phyloP scores from a whole-genome alignment of 2,329 filamentous ascomycete genomes.

The Pyricularia sp. region DNA sequence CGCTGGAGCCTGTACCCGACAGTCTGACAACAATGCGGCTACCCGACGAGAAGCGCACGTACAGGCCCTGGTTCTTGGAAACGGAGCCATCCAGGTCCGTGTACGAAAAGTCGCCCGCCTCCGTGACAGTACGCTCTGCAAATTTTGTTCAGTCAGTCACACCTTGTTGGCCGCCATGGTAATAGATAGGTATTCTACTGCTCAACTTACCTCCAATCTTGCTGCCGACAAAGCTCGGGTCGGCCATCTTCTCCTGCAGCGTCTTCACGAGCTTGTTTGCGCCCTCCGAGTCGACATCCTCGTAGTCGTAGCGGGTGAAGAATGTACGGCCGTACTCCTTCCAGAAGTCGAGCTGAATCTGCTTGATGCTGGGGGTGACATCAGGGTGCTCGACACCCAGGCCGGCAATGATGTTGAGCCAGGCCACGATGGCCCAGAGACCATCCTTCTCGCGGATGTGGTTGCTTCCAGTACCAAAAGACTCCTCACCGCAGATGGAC shows the following conservation, averaged over 20 bases:
- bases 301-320: constrained; percentile 98
- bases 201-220: constrained; percentile 54
- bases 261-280: constrained; percentile 84
- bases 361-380: constrained; percentile 72
- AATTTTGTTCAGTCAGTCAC: background rate
- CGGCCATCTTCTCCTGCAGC: constrained; percentile 68
- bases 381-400: constrained; percentile 73
- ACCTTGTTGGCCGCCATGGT: background rate
- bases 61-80: constrained; percentile 91
- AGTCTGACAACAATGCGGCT: constrained; percentile 92
- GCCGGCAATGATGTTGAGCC: constrained; percentile 97
- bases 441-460: constrained; percentile 99
- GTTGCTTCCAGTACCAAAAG: constrained; percentile 95
- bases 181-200: background rate
- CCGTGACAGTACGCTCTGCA: constrained; percentile 65
- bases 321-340: constrained; percentile 91
- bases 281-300: constrained; percentile 83
- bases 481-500: constrained; percentile 97
- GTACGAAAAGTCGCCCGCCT: constrained; percentile 96
- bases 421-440: constrained; percentile 92
- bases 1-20: constrained; percentile 89
- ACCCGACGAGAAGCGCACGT: constrained; percentile 86
- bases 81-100: constrained; percentile 97
- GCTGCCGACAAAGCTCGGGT: constrained; percentile 69
- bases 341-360: constrained; percentile 98